Conservation (phyloP, 106 monocot genomes). For the Apostasia ramifera region DNA sequence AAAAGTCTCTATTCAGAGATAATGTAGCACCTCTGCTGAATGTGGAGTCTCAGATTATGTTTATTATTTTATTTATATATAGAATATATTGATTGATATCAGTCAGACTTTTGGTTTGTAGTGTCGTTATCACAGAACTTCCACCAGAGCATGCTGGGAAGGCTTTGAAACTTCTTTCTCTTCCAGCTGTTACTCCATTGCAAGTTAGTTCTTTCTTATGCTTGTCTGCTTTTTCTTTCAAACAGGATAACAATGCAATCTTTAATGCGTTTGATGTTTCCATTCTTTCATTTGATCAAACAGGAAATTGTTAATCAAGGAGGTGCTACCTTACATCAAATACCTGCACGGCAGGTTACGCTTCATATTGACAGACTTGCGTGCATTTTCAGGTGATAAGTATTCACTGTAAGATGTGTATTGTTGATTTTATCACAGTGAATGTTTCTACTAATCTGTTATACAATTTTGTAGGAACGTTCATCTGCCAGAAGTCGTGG, state of each 20-base stretch:
- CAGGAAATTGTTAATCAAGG: constrained; percentile 71
- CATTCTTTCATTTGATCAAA: constrained; percentile 10
- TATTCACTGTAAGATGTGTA: neutral
- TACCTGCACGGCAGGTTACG: constrained; percentile 70
- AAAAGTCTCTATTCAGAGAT: no score
- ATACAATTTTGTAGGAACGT: constrained; percentile 49
- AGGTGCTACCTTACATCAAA: constrained; percentile 44
- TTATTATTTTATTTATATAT: no score
- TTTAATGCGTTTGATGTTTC: neutral
- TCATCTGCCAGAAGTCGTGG: constrained; percentile 77
- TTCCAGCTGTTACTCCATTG: constrained; percentile 59
- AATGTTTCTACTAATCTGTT: neutral
- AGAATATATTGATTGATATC: no score
- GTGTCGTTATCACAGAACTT: constrained; percentile 79
- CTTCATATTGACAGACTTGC: constrained; percentile 86
- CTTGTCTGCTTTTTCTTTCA: neutral
- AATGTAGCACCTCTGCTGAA: no score
- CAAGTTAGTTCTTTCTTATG: constrained; percentile 32
- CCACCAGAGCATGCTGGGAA: constrained; percentile 70
- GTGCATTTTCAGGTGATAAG: constrained; percentile 73
- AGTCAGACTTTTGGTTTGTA: constrained; percentile 15
- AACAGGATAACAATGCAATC: neutral
- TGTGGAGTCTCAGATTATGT: no score
- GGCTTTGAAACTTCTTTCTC: constrained; percentile 73
- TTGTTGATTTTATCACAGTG: neutral